A percentile compares a stretch with the other conserved stretches of the same genome.
Conservation (phyloP, 2,329 filamentous ascomycete species). For the Phyllosticta capitalensis region DNA sequence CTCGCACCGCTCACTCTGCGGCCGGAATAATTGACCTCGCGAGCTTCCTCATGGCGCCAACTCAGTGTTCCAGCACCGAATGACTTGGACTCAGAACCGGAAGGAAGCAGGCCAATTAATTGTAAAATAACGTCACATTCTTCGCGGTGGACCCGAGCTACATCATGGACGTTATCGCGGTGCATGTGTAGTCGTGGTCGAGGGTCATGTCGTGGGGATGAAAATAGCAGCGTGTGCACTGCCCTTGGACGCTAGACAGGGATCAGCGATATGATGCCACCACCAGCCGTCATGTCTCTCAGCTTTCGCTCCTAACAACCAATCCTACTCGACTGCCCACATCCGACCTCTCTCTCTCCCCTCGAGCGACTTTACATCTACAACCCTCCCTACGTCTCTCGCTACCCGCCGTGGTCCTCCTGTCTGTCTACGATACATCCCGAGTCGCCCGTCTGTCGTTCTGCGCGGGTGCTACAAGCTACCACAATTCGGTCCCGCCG, state of each 20-base stretch:
- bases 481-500: not conserved
- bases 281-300: not conserved
- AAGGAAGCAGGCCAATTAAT: no score
- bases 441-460: not conserved
- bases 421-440: no score
- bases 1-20: not conserved
- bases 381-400: not conserved
- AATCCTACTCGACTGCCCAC: not conserved
- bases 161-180: not conserved
- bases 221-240: conserved; percentile 7
- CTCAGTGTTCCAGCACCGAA: not conserved
- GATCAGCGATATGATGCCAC: conserved; percentile 1
- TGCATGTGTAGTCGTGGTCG: not conserved
- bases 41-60: not conserved
- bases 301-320: not conserved
- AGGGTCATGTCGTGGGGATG: not conserved
- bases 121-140: no score
- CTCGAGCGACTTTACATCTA: not conserved
- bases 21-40: not conserved
- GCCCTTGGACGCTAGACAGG: conserved; percentile 5
- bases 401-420: not conserved
- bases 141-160: no score
- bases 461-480: not conserved
- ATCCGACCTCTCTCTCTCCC: conserved; percentile 1
- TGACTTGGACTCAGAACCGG: no score